Conservation (phyloP, 371 early-diverging fungal genomes). For the Zopfochytrium polystomum region DNA sequence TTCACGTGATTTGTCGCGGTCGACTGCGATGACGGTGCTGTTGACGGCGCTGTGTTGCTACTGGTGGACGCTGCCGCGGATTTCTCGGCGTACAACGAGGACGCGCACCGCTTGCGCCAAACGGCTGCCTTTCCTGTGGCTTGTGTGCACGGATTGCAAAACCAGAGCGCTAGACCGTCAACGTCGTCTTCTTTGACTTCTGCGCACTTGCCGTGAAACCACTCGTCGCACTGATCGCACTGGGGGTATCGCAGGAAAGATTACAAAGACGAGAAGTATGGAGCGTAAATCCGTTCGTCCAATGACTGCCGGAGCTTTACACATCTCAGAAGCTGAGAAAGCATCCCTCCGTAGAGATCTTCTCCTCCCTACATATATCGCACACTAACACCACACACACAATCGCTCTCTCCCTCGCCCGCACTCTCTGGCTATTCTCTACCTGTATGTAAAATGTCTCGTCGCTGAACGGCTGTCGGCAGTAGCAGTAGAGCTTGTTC, state of each 20-base stretch:
- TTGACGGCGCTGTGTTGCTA: background rate
- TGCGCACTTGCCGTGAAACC: constrained; percentile 42
- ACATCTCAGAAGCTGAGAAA: no score
- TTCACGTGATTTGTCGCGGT: background rate
- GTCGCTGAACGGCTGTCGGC: constrained; percentile 27
- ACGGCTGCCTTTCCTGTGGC: constrained; percentile 19
- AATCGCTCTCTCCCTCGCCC: no score
- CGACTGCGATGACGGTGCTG: background rate
- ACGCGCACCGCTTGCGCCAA: constrained; percentile 19
- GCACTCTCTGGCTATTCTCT: no score
- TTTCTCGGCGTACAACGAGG: constrained; percentile 15
- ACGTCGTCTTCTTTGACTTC: constrained; percentile 30
- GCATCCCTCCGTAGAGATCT: no score
- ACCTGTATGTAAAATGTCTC: constrained; percentile 38
- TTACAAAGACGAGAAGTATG: background rate
- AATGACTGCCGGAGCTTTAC: no score
- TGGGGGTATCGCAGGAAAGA: background rate
- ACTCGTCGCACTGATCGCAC: constrained; percentile 45
- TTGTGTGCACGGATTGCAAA: constrained; percentile 31
- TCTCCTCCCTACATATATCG: no score
- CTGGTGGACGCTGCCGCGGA: constrained; percentile 5
- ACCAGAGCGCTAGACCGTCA: constrained; percentile 34
- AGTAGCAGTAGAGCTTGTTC: constrained; percentile 32
- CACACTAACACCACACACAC: no score
- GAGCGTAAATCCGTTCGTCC: no score